Base-by-base conservation (phyloP, 352 stramenopile species). In the Pythium scleroteichum region DNA sequence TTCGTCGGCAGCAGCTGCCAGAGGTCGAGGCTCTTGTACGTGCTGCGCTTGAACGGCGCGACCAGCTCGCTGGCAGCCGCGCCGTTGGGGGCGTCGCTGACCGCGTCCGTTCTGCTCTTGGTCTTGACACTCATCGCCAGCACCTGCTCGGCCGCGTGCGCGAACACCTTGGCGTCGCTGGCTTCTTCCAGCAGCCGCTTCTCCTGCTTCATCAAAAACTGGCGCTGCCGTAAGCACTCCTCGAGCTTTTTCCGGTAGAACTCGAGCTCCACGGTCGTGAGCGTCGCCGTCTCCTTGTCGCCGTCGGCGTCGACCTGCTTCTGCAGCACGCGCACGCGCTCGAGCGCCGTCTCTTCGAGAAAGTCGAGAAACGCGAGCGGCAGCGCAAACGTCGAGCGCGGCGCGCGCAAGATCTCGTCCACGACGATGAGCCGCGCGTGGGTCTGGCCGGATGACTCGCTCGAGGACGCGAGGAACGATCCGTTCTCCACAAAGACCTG, bases 1-100 rank as follows among this genome's bases (percentile, higher is more conserved):
- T 95, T 95, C 17, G 85, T 95, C 0, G 85, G 76, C 13, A 95
- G 33, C 41, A 85, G 89, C 53, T 92, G 81, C 85, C 85, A 95
- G 26, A 85, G 49, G 17, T 90, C 80, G 13, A 90, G 64, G 33
- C 73, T 88, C 53, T 93, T 92, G 76, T 81, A 91, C 55, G 84
- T 93, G 71, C 85, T 95, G 41, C 82, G 78, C 66, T 92, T 92
- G 71, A 95, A 95, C 13, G 82, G 80, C 8, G 81, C 74, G 16
- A 84, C 52, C 12, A 79, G 40, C 19, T 87, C 77, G 10, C 5
- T 35, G 13, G 42, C 49, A 2, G 73, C 58, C 12, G 19, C 14
- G 41, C 40, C 20, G 13, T n/a, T 20, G 14, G 6, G 13, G 16
- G 12, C 46, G 17, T 47, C 35, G 26, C 12, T 2, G 47, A 47